Percentiles rank a stretch among this genome's conserved stretches.
phyloP scores from a whole-genome alignment of 345 rosid genomes.

The Pseudoturritis turrita region DNA sequence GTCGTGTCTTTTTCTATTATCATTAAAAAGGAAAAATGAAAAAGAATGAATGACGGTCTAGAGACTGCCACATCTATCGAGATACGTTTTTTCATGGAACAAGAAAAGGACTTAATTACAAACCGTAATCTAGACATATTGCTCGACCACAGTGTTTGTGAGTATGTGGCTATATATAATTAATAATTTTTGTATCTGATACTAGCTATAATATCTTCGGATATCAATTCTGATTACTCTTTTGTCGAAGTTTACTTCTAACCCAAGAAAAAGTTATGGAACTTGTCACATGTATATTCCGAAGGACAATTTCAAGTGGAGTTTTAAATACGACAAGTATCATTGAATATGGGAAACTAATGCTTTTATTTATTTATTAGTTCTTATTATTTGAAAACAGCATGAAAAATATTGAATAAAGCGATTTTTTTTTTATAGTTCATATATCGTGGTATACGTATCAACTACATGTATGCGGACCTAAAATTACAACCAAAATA shows the following conservation, averaged over 20 bases:
- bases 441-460: no score
- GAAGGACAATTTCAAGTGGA: background rate
- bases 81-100: background rate
- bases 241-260: background rate
- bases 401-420: no score
- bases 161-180: background rate
- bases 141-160: conserved; percentile 6
- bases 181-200: background rate
- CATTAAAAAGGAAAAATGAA: background rate
- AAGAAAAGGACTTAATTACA: background rate
- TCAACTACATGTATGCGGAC: no score
- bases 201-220: background rate
- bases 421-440: no score
- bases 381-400: no score
- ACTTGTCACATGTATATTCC: background rate
- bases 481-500: no score
- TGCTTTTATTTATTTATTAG: no score
- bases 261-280: background rate
- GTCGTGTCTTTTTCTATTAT: background rate
- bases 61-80: background rate
- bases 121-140: conserved; percentile 14
- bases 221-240: background rate
- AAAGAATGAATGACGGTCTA: background rate
- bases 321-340: no score
- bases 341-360: background rate